Evolutionary conservation across 805 yeast genomes (phyloP).

Genomic region (Lachancea quebecensis): DNA sequence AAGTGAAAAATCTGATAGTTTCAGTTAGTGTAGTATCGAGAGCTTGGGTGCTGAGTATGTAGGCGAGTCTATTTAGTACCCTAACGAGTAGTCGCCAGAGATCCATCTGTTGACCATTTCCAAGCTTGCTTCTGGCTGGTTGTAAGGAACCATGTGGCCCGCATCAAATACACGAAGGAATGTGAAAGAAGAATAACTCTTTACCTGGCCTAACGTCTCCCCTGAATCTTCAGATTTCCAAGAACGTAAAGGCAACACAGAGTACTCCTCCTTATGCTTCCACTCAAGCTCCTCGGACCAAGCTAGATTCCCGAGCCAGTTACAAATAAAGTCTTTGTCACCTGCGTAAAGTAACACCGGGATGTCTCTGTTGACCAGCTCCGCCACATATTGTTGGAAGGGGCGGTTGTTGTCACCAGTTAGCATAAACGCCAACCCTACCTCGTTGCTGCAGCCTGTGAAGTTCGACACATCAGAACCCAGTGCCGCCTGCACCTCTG

Average conservation of each 20-base stretch:
- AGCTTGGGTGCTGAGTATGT: too few relatives aligned
- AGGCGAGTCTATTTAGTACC: neutral
- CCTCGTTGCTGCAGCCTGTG: constrained; percentile 60
- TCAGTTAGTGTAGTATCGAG: too few relatives aligned
- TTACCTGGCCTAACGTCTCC: constrained; percentile 60
- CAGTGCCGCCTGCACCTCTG: constrained; percentile 62
- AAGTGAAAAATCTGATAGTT: constrained; percentile 9
- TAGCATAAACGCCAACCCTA: constrained; percentile 59
- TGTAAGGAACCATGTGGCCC: constrained; percentile 91
- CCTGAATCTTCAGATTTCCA: constrained; percentile 37
- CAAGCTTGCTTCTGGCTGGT: constrained; percentile 69
- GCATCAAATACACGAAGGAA: constrained; percentile 74
- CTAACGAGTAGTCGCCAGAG: constrained; percentile 33
- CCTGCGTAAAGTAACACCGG: constrained; percentile 92
- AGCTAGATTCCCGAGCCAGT: constrained; percentile 85
- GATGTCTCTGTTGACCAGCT: constrained; percentile 57
- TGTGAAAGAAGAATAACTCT: constrained; percentile 63
- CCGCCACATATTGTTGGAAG: constrained; percentile 66
- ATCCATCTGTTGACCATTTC: constrained; percentile 75
- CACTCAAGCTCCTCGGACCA: constrained; percentile 70
- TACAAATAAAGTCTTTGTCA: constrained; percentile 86
- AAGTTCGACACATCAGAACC: constrained; percentile 80
- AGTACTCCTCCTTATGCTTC: constrained; percentile 48
- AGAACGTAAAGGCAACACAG: constrained; percentile 34
- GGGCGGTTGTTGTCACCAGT: constrained; percentile 86